Percentiles rank a stretch among this genome's conserved stretches.
These are phyloP conservation scores for Quillaja saponaria DNA, from an alignment of 306 rosid genomes.

Conservation along the genomic window DNA sequence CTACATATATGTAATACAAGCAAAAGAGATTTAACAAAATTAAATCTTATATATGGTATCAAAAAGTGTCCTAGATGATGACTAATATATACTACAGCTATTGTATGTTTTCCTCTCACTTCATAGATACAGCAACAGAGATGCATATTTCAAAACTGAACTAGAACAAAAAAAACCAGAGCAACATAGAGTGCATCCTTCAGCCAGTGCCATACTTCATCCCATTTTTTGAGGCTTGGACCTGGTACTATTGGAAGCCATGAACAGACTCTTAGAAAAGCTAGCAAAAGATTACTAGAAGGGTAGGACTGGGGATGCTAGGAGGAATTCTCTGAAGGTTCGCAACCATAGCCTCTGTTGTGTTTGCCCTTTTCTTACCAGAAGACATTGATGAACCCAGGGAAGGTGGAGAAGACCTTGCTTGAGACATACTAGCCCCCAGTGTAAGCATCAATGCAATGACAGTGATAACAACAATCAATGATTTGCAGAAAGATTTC, in stretches of 20 bases:
- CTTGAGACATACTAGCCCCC: slow-evolving; percentile 37
- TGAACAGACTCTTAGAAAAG: slow-evolving; percentile 17
- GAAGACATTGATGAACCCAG: slow-evolving; percentile 27
- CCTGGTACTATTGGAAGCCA: slow-evolving; percentile 44
- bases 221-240: slow-evolving; percentile 47
- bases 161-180: too few species aligned
- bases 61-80: too few species aligned
- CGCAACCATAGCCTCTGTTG: slow-evolving; percentile 33
- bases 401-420: slow-evolving; percentile 46
- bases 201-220: slow-evolving; percentile 13
- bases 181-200: too few species aligned
- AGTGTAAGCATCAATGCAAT: slow-evolving; percentile 47
- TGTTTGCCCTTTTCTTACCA: slow-evolving; percentile 22
- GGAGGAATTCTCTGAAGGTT: slow-evolving; percentile 75
- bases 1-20: too few species aligned
- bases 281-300: slow-evolving; percentile 51
- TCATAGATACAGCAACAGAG: too few species aligned
- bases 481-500: slow-evolving; percentile 50
- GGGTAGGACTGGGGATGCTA: slow-evolving; percentile 79
- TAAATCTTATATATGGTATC: too few species aligned
- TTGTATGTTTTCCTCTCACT: too few species aligned
- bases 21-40: too few species aligned
- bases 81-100: too few species aligned
- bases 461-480: slow-evolving; percentile 40
- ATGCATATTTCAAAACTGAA: too few species aligned